Evolutionary conservation across 306 rosid species (phyloP), one percentile per base, ranked within the genome.

Genomic region (Urtica urens): DNA sequence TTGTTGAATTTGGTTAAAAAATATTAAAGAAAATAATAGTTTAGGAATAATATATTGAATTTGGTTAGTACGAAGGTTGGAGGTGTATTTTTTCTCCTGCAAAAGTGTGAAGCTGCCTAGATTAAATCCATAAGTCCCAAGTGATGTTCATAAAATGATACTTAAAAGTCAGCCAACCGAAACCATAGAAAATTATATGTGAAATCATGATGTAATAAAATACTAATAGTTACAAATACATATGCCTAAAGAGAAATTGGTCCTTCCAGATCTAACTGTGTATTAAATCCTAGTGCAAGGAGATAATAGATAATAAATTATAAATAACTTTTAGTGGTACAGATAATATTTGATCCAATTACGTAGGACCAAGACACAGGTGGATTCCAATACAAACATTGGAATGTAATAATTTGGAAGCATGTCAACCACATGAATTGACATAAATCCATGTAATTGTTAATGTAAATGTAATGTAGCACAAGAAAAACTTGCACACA

Each of bases 371-470:
- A 28, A 24, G 23, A 52, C 22, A 33, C 40, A 34, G 53, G 38
- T 23, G 27, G 28, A 27, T 46, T 30, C 40, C 47, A 59, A 34
- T 46, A 53, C n/a, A 51, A 41, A 40, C 38, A 18, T 47, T 10
- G 13, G 15, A 18, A 56, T 46, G 13, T 23, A 18, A 56, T 46
- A 33, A 23, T 58, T 35, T 20, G 8, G 44, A 23, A 30, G 19
- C 26, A 45, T 59, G 51, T 38, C 55, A 38, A 58, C 31, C 45
- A 16, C 34, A 52, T 10, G 45, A 22, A 7, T 22, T 48, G 40
- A 17, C 62, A 64, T 49, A 23, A 49, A 49, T 49, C 23, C 38
- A 27, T 26, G n/a, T n/a, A n/a, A n/a, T n/a, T n/a, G n/a, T n/a
- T n/a, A n/a, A 2, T 2, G 7, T 17, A 16, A 4, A 39, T 39